These are phyloP conservation scores for Lentinus tigrinus DNA, from an alignment of 768 basidiomycete genomes.

Conservation along the genomic window DNA sequence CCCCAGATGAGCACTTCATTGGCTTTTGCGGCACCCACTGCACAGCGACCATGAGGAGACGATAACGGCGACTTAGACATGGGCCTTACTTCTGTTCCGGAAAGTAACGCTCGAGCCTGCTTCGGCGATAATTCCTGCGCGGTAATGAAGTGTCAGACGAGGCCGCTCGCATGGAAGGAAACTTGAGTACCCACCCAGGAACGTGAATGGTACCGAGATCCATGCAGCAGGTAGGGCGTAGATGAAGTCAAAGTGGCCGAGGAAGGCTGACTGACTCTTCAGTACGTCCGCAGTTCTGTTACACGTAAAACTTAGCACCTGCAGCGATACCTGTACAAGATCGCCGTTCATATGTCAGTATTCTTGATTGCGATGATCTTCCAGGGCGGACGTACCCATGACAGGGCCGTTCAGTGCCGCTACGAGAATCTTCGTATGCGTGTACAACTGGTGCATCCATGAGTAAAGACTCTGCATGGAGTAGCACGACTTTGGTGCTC, in stretches of 20 bases:
- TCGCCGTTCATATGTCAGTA: neutral
- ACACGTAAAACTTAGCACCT: conserved; percentile 36
- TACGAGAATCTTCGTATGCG: conserved; percentile 67
- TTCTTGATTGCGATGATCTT: neutral
- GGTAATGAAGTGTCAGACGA: neutral
- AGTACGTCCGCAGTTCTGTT: neutral
- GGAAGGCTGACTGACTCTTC: conserved; percentile 41
- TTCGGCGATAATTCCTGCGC: conserved; percentile 60
- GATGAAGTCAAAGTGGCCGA: conserved; percentile 77
- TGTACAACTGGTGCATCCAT: conserved; percentile 49
- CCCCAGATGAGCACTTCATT: conserved; percentile 74
- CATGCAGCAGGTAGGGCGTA: conserved; percentile 61
- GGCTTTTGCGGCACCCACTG: conserved; percentile 69
- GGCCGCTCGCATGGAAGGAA: neutral
- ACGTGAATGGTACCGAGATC: conserved; percentile 67
- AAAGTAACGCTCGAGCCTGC: conserved; percentile 71
- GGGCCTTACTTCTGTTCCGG: conserved; percentile 55
- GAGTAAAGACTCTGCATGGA: neutral
- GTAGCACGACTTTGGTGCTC: conserved; percentile 20
- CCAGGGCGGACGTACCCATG: conserved; percentile 49
- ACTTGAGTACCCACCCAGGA: conserved; percentile 43
- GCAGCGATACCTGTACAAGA: conserved; percentile 60
- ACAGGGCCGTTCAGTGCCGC: conserved; percentile 75
- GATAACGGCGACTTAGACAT: neutral
- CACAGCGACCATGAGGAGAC: neutral